These are phyloP conservation scores for Cercospora canescens DNA, from an alignment of 2,329 filamentous ascomycete species.

Conservation along the genomic window DNA sequence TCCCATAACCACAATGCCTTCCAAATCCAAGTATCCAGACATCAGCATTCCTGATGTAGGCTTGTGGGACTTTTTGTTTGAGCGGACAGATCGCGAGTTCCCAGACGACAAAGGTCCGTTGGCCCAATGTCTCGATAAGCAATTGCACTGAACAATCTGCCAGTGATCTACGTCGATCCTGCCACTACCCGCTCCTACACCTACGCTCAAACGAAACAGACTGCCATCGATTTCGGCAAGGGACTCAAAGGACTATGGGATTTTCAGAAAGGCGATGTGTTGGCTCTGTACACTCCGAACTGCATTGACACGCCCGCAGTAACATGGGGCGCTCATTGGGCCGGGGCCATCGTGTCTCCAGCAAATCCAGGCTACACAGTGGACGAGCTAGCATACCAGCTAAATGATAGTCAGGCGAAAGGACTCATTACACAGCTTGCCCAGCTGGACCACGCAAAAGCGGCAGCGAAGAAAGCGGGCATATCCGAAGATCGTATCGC, in stretches of 20 bases:
- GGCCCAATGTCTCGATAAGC: background rate
- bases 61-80: conserved; percentile 76
- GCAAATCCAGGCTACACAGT: conserved; percentile 86
- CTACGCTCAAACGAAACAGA: conserved; percentile 63
- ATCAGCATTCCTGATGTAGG: conserved; percentile 73
- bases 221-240: conserved; percentile 73
- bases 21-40: conserved; percentile 50
- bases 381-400: conserved; percentile 79
- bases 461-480: conserved; percentile 48
- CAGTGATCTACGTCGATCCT: conserved; percentile 76
- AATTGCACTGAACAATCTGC: background rate
- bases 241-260: conserved; percentile 72
- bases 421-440: conserved; percentile 72
- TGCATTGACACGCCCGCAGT: conserved; percentile 77
- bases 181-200: conserved; percentile 71
- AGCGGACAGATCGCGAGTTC: conserved; percentile 64
- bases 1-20: conserved; percentile 18
- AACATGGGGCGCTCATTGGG: conserved; percentile 79
- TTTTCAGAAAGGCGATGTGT: conserved; percentile 80
- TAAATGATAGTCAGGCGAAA: conserved; percentile 74
- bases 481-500: conserved; percentile 72
- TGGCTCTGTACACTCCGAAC: conserved; percentile 82
- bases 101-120: conserved; percentile 69
- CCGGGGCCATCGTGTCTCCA: conserved; percentile 77
- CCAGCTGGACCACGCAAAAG: conserved; percentile 60